Conservation (phyloP, 164 flowering plant genomes). For the Berberis vulgaris region DNA sequence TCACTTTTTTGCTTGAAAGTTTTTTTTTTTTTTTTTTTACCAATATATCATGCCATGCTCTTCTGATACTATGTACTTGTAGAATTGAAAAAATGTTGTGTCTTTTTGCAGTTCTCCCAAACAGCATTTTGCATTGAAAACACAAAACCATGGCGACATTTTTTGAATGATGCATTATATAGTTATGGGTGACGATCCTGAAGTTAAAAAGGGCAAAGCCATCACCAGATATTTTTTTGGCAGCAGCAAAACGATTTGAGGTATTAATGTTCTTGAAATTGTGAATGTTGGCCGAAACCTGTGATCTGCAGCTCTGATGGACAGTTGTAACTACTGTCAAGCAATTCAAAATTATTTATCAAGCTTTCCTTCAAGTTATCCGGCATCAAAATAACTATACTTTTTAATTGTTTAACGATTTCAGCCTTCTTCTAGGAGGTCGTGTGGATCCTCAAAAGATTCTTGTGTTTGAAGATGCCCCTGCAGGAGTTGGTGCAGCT, state of each 20-base stretch:
- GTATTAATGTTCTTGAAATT: conserved; percentile 19
- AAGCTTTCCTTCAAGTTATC: not conserved
- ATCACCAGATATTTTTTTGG: conserved; percentile 78
- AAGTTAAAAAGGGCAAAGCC: conserved; percentile 93
- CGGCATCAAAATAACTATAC: not conserved
- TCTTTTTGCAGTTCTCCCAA: conserved; percentile 52
- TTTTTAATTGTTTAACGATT: conserved; percentile 6
- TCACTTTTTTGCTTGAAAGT: not conserved
- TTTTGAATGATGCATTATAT: conserved; percentile 89
- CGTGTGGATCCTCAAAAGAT: conserved; percentile 44
- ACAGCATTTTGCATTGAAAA: conserved; percentile 76
- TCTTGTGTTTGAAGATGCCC: conserved; percentile 98
- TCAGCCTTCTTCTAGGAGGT: conserved; percentile 38
- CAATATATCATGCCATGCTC: not conserved
- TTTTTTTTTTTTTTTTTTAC: not conserved
- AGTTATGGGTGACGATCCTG: conserved; percentile 95
- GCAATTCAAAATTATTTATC: not conserved
- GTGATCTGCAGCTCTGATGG: not conserved
- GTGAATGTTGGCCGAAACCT: not conserved
- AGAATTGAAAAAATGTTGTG: not conserved
- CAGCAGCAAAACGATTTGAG: conserved; percentile 91
- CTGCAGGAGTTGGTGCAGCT: conserved; percentile 84
- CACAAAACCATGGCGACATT: conserved; percentile 68
- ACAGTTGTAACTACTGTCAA: not conserved
- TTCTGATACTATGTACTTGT: not conserved